phyloP scores from a whole-genome alignment of 805 yeast genomes.

The Candida stauntonica region DNA sequence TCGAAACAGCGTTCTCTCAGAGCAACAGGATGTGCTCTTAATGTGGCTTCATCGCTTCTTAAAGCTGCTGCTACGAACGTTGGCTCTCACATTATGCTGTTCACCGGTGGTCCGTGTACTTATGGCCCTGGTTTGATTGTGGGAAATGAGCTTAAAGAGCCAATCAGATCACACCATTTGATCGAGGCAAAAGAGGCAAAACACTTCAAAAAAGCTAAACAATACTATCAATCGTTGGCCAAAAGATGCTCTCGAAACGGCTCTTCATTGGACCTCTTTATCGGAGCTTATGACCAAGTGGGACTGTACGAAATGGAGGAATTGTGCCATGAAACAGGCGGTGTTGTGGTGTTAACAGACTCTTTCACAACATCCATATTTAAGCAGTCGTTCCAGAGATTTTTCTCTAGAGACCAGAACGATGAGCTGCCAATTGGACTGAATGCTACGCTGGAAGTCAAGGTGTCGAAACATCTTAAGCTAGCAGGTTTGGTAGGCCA shows the following conservation, averaged over 20 bases:
- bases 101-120: conserved; percentile 63
- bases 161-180: conserved; percentile 64
- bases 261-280: conserved; percentile 50
- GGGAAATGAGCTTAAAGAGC: conserved; percentile 50
- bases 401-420: conserved; percentile 37
- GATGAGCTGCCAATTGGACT: conserved; percentile 47
- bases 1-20: conserved; percentile 46
- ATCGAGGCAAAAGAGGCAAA: conserved; percentile 42
- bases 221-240: conserved; percentile 48
- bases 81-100: conserved; percentile 52
- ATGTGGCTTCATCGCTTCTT: conserved; percentile 39
- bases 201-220: conserved; percentile 38
- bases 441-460: conserved; percentile 57
- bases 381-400: conserved; percentile 79
- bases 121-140: conserved; percentile 63
- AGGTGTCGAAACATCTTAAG: conserved; percentile 45
- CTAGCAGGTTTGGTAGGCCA: conserved; percentile 61
- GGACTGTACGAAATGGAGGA: conserved; percentile 93
- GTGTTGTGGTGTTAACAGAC: conserved; percentile 81
- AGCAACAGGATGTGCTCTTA: conserved; percentile 58
- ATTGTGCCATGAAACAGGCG: conserved; percentile 83
- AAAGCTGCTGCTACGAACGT: conserved; percentile 38
- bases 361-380: conserved; percentile 93
- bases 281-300: conserved; percentile 76
- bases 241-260: conserved; percentile 44